Base-by-base conservation (phyloP, 164 flowering plant genomes). In the Cinnamomum micranthum region DNA sequence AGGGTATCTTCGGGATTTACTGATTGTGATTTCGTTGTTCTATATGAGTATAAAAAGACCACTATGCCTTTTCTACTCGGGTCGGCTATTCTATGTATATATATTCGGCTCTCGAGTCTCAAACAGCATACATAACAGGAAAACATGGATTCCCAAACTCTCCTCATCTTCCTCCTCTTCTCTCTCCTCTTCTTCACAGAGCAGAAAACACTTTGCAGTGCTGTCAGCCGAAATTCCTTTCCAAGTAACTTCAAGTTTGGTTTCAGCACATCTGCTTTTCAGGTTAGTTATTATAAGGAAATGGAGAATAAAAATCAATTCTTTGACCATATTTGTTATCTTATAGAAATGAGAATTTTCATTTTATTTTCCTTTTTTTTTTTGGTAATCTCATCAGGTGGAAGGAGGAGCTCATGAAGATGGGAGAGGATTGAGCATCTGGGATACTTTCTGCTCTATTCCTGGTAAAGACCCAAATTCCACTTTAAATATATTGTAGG, bases 321-420 rank as follows among this genome's bases (percentile, higher is more conserved):
- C 47, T 41, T 41, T 7, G 47, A 7, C 11, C 47, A 7, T 7
- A 7, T 41, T 41, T 41, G 2, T 41, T 41, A 7, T 41, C 2
- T 41, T 41, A 41, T 17, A 17, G 52, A 72, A 22, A 25, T 59
- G 25, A 17, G 25, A 7, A 3, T 2, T 19, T 59, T 60, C 28
- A 10, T 23, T 27, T n/a, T n/a, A n/a, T n/a, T n/a, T n/a, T 62
- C 15, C 20, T 47, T 70, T 0, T 4, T 3, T 31, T 76, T 41
- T 20, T 28, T 51, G 47, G 47, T 58, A 1, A 23, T 50, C 31
- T 65, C 28, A 22, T 67, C 51, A 80, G 82, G 77, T 80, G 33
- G 82, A 80, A 71, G 82, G 82, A 76, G 82, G 79, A 73, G 82
- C 82, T 70, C 68, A 74, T 70, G 79, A 80, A 70, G 82, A 80